Conservation (phyloP, 2,329 filamentous ascomycete species). For the Diaporthe caulivora region DNA sequence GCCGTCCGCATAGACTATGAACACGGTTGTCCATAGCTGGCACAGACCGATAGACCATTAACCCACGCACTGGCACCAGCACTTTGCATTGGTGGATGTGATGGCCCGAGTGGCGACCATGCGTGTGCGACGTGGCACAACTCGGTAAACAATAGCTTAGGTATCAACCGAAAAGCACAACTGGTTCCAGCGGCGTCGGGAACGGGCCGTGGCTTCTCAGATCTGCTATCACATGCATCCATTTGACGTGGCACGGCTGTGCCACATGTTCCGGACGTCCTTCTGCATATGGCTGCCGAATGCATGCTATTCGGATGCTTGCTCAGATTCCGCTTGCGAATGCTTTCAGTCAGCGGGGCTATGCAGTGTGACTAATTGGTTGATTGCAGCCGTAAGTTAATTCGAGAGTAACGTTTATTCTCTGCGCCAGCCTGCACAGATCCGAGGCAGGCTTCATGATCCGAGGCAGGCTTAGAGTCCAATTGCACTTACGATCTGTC, state of each 20-base stretch:
- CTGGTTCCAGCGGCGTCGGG: background rate
- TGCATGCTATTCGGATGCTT: background rate
- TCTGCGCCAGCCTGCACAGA: background rate
- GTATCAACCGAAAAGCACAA: background rate
- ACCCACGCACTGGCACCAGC: conserved; percentile 9
- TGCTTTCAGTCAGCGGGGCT: background rate
- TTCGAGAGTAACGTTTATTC: background rate
- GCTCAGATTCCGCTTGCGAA: background rate
- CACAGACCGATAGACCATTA: background rate
- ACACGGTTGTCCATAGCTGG: background rate
- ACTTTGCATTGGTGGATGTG: background rate
- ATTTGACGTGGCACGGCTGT: background rate
- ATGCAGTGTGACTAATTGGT: background rate
- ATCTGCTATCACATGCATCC: conserved; percentile 6
- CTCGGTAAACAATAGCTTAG: background rate
- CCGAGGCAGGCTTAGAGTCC: background rate
- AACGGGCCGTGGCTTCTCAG: conserved; percentile 2
- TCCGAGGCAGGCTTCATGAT: too few species aligned
- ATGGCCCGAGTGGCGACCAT: conserved; percentile 17
- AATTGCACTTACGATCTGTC: background rate
- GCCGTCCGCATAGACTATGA: background rate
- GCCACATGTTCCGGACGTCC: background rate
- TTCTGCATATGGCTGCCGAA: background rate
- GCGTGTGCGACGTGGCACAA: conserved; percentile 13
- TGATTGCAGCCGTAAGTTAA: too few species aligned